Evolutionary conservation across 2,329 filamentous ascomycete genomes (phyloP), one percentile per base, ranked within the genome.

Genomic region (Colletotrichum karsti): DNA sequence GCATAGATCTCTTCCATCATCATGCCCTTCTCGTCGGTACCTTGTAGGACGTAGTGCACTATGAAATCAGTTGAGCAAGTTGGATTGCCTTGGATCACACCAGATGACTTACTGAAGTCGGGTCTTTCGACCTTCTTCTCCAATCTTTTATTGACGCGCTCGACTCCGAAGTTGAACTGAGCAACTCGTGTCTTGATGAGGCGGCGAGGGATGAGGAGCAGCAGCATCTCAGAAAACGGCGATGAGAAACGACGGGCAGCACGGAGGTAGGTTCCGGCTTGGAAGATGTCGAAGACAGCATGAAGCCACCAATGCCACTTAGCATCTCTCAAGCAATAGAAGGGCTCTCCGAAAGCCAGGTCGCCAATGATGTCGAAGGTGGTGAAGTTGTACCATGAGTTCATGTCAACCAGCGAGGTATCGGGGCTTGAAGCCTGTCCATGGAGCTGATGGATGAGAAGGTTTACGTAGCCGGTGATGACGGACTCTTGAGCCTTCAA

Each of bases 301-400:
- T 44, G 56, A 3, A 78, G 73, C 72, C 74, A 77, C 10, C 73
- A 72, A 41, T 78, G 75, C 42, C 73, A 74, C 15, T 59, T 55
- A 5, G 64, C 66, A 1, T 70, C 67, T 3, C 73, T 55, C 2
- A 78, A 71, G 26, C 75, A 75, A 6, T 71, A 71, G 57, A 77
- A 78, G 3, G 73, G 65, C 42, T 75, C 74, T 9, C 76, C 77
- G 57, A 78, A 77, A 5, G 71, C 69, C 5, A 78, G 67, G 46
- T 76, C 72, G 5, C 75, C 76, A 33, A 78, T 74, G 18, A 78
- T 69, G 57, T 78, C 77, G 48, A 78, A 78, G 0, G 76, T 76
- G 9, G 71, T 68, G 26, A 61, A 76, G 58, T 73, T 74, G 68
- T 72, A 77, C 76, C 72, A 78, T 33, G 64, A 57, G 3, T 70